Evolutionary conservation across 805 yeast genomes (phyloP).

Genomic region (Candida taoyuanica): DNA sequence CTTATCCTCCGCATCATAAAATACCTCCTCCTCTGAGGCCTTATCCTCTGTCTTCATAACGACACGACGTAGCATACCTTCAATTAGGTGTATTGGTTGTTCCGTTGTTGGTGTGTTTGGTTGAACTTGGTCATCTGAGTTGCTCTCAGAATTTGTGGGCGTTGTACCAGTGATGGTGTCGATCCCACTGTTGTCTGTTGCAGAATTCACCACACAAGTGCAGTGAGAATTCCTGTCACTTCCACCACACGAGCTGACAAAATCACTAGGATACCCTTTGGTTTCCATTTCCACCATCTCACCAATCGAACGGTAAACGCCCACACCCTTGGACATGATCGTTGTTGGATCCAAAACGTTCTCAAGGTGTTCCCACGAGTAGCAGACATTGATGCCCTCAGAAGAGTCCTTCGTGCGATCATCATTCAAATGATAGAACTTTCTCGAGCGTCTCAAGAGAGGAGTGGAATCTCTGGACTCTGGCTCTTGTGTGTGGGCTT

Average conservation of each 20-base stretch:
- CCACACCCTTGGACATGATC: constrained; percentile 3
- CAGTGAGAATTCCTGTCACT: no score
- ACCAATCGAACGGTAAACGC: constrained; percentile 4
- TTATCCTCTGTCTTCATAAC: no score
- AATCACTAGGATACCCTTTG: constrained; percentile 7
- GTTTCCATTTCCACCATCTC: constrained; percentile 7
- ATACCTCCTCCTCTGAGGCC: no score
- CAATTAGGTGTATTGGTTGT: no score
- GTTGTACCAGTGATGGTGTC: no score
- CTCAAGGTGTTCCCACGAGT: constrained; percentile 10
- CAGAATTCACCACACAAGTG: background rate
- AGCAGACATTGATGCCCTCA: background rate
- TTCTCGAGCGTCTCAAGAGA: constrained; percentile 5
- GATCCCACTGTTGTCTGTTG: background rate
- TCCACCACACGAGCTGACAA: no score
- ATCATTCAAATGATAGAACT: constrained; percentile 12
- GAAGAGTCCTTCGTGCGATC: no score
- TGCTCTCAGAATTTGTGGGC: no score
- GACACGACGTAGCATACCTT: no score
- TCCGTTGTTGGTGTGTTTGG: no score
- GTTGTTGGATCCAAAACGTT: background rate
- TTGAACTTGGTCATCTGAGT: no score
- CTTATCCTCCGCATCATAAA: no score
- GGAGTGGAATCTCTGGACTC: background rate
- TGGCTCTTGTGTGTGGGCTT: background rate